Percentiles rank a stretch among this genome's conserved stretches.
phyloP scores from a whole-genome alignment of 352 stramenopile genomes.

The Pythium aquatile region DNA sequence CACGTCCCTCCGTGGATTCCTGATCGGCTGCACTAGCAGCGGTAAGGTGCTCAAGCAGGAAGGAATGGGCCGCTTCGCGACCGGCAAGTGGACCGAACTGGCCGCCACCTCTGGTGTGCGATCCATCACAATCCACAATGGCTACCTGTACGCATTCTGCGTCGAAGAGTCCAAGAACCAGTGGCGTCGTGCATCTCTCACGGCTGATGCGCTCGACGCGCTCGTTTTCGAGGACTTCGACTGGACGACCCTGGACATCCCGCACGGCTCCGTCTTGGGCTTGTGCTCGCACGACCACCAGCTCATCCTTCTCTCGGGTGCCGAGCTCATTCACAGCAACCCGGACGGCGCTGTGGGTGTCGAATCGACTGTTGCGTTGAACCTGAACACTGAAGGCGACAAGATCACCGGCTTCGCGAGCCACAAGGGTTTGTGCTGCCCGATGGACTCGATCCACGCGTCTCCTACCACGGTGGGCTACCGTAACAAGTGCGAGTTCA shows the following conservation, averaged over 20 bases:
- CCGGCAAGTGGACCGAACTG: constrained; percentile 58
- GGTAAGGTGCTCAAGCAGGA: constrained; percentile 72
- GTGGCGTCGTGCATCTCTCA: constrained; percentile 59
- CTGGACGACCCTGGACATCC: constrained; percentile 28
- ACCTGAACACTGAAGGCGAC: constrained; percentile 6
- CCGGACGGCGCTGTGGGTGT: constrained; percentile 32
- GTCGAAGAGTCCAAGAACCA: constrained; percentile 5
- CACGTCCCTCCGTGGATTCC: constrained; percentile 55
- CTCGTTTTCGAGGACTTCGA: constrained; percentile 59
- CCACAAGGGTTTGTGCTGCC: constrained; percentile 81
- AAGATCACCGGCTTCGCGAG: constrained; percentile 66
- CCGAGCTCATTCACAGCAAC: constrained; percentile 43
- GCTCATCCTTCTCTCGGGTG: constrained; percentile 58
- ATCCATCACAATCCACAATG: constrained; percentile 70
- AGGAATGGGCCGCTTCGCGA: constrained; percentile 57
- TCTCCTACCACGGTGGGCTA: constrained; percentile 89
- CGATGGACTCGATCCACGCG: constrained; percentile 83
- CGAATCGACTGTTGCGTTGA: constrained; percentile 36
- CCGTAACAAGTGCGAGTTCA: constrained; percentile 98
- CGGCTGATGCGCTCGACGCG: constrained; percentile 44
- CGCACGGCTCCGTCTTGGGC: constrained; percentile 30
- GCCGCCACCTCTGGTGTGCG: constrained; percentile 39
- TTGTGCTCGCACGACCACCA: constrained; percentile 78
- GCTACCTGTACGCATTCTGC: constrained; percentile 61
- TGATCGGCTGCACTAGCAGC: constrained; percentile 60